phyloP scores from a whole-genome alignment of 495 filamentous ascomycete species.

The Diplogelasinospora grovesii region DNA sequence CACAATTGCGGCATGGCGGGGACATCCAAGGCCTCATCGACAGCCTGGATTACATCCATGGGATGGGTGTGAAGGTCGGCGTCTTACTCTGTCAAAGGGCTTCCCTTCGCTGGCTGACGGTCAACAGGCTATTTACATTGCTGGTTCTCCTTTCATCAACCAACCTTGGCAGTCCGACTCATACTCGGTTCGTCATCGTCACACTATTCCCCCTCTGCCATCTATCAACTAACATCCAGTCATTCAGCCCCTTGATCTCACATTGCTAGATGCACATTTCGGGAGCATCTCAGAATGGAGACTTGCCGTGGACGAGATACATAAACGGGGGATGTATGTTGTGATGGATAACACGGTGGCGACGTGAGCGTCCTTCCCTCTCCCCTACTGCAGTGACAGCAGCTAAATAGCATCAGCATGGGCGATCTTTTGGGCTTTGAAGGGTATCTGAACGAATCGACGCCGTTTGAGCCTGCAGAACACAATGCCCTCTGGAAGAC shows the following conservation, averaged over 20 bases:
- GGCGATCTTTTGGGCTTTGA: slow-evolving; percentile 62
- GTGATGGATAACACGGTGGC: slow-evolving; percentile 65
- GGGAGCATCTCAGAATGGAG: slow-evolving; percentile 57
- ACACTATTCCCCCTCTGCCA: not conserved
- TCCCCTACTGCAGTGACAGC: not conserved
- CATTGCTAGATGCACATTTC: slow-evolving; percentile 18
- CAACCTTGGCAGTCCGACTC: slow-evolving; percentile 46
- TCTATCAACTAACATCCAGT: not conserved
- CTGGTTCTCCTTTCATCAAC: slow-evolving; percentile 46
- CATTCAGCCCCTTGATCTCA: slow-evolving; percentile 18
- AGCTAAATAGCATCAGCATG: slow-evolving; percentile 32
- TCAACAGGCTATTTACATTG: slow-evolving; percentile 57
- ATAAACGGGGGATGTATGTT: slow-evolving; percentile 65
- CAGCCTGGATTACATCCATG: slow-evolving; percentile 66
- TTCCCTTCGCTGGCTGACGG: not conserved
- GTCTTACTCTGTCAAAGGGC: not conserved
- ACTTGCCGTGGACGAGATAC: slow-evolving; percentile 56
- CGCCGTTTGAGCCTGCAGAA: slow-evolving; percentile 50
- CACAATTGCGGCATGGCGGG: slow-evolving; percentile 64
- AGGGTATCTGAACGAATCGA: slow-evolving; percentile 54
- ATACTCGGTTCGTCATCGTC: slow-evolving; percentile 34
- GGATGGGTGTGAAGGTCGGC: slow-evolving; percentile 57
- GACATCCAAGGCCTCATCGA: slow-evolving; percentile 59
- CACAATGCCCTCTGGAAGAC: slow-evolving; percentile 54
- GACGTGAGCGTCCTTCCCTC: slow-evolving; percentile 31